These are phyloP conservation scores for Fusarium azukiicola DNA, from an alignment of 2,329 filamentous ascomycete genomes.

Conservation along the genomic window DNA sequence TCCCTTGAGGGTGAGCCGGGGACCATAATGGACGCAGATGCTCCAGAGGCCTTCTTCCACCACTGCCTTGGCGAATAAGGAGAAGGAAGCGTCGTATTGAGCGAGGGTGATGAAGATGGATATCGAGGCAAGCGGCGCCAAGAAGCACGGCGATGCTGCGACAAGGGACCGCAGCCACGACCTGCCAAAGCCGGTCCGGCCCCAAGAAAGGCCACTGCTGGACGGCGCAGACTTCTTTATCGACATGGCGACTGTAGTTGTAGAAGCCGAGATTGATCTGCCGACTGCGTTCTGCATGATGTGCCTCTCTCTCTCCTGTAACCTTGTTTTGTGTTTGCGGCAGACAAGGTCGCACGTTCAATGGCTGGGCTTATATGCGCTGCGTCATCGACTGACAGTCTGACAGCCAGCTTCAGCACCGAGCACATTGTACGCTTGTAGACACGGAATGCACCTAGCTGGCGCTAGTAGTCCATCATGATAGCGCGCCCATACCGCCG, in stretches of 20 bases:
- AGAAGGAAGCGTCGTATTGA: constrained; percentile 47
- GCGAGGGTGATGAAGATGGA: constrained; percentile 51
- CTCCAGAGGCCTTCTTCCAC: constrained; percentile 44
- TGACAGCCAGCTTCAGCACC: background rate
- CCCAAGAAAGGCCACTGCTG: constrained; percentile 43
- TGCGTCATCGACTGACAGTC: background rate
- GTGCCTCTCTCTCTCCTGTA: background rate
- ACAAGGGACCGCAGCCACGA: constrained; percentile 51
- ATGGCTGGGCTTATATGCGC: constrained; percentile 1
- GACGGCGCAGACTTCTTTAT: background rate
- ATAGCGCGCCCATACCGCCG: background rate
- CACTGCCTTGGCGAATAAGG: constrained; percentile 28
- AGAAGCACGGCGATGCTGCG: constrained; percentile 48
- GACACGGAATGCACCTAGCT: background rate
- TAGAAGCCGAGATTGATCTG: constrained; percentile 9
- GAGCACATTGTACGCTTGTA: background rate
- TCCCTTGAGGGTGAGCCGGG: constrained; percentile 42
- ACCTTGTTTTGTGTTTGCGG: background rate
- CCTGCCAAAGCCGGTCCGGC: constrained; percentile 49
- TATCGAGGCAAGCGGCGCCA: constrained; percentile 50
- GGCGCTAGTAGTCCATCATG: background rate
- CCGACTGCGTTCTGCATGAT: background rate
- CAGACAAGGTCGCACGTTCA: background rate
- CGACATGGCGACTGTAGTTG: constrained; percentile 1
- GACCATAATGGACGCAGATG: constrained; percentile 41